Evolutionary conservation across 495 filamentous ascomycete genomes (phyloP).

Genomic region (Penicillium malachiteum): DNA sequence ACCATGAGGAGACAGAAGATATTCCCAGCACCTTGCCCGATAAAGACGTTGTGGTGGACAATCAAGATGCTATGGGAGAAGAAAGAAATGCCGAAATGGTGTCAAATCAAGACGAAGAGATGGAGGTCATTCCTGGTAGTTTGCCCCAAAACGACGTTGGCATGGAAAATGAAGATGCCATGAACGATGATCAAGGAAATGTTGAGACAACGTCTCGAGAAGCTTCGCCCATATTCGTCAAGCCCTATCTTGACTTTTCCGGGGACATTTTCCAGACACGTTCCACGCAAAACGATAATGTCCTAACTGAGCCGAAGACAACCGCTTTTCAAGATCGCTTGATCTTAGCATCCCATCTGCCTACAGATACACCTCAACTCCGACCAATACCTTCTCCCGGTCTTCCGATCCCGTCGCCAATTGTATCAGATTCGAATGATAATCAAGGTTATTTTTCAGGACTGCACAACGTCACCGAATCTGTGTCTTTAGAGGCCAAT

Average conservation of each 20-base stretch:
- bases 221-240: slow-evolving; percentile 14
- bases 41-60: not conserved
- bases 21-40: not conserved
- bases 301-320: not conserved
- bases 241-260: slow-evolving; percentile 21
- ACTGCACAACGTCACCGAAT: not conserved
- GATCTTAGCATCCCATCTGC: slow-evolving; percentile 15
- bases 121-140: not conserved
- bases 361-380: slow-evolving; percentile 45
- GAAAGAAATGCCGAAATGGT: not conserved
- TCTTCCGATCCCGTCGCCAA: slow-evolving; percentile 47
- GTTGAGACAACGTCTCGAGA: slow-evolving; percentile 17
- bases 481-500: not conserved
- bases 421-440: slow-evolving; percentile 30
- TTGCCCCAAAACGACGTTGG: too few relatives aligned
- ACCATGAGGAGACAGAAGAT: not conserved
- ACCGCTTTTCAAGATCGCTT: slow-evolving; percentile 2
- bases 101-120: not conserved
- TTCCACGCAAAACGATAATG: slow-evolving; percentile 2
- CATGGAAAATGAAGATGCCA: too few relatives aligned
- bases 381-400: slow-evolving; percentile 45
- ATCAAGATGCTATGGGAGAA: not conserved
- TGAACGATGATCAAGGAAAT: not conserved
- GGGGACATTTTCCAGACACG: slow-evolving; percentile 11
- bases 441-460: slow-evolving; percentile 34